phyloP scores from a whole-genome alignment of 257 asterid species.

The Haberlea rhodopensis region DNA sequence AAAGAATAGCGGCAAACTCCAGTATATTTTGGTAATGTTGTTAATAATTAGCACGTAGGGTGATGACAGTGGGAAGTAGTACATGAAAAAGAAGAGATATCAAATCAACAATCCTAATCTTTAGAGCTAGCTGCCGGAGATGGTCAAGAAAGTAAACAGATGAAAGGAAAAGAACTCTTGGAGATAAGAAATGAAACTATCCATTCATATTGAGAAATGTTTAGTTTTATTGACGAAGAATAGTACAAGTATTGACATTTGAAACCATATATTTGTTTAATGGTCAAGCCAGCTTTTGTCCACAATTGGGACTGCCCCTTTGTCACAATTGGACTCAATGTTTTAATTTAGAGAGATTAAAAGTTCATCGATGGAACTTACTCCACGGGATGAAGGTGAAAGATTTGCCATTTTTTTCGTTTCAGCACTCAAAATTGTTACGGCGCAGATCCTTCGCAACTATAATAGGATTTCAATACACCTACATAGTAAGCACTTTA shows the following conservation, averaged over 20 bases:
- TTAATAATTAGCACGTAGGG: conserved; percentile 11
- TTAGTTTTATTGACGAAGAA: conserved; percentile 4
- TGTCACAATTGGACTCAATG: conserved; percentile 6
- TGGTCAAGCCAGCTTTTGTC: neutral
- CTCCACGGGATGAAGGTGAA: neutral
- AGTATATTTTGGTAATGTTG: neutral
- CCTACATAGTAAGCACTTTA: conserved; percentile 10
- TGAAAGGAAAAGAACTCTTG: neutral
- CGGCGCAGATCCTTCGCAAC: neutral
- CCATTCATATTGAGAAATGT: neutral
- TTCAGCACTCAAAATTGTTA: neutral
- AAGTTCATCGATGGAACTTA: neutral
- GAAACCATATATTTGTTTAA: neutral
- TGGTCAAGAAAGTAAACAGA: neutral
- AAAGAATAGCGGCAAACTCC: conserved; percentile 1
- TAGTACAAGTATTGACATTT: neutral
- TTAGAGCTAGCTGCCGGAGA: neutral
- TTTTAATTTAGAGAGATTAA: neutral
- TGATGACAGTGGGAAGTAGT: neutral
- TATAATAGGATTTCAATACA: neutral
- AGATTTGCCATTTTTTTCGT: conserved; percentile 4
- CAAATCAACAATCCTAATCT: conserved; percentile 1
- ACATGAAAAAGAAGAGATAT: neutral
- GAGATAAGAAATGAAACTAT: conserved; percentile 2
- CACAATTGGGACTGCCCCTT: conserved; percentile 4